Base-by-base conservation (phyloP, 1,139 yeast genomes). In the Zygoascus sp. region DNA sequence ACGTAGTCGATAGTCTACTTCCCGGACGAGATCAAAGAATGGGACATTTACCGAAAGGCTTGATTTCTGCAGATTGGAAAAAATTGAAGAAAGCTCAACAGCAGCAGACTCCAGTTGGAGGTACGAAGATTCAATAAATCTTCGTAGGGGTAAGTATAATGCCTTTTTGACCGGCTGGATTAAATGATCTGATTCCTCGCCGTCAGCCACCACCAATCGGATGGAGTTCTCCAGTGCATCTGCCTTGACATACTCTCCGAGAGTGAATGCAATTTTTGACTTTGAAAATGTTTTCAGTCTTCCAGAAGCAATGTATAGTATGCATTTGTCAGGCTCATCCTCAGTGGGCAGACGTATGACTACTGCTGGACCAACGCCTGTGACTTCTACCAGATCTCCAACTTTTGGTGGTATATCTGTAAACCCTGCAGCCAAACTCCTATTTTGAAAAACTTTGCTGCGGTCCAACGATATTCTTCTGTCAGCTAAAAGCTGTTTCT, bases 21-120 rank as follows among this genome's bases (percentile, higher is more conserved):
- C 47, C 37, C 49, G 46, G 28, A 53, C 59, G 3, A 58, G 51
- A 28, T 55, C 60, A 43, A 54, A 57, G 19, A 59, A 50, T 3
- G 63, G 54, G 9, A 59, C 45, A 35, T 55, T 58, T 1, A 52
- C 45, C 5, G 62, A 47, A 3, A 41, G 41, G 9, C 44, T 45
- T 4, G 47, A 34, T 5, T 46, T 47, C 19, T 49, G 52, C 9
- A 52, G 43, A 11, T 46, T 45, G 4, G 40, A 28, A 21, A 54
- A 45, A 13, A 53, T 40, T 7, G 44, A 16, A 10, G 38, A 30
- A 9, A 45, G 17, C 41, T 35, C 45, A 44, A 45, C 35, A 10
- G 42, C 40, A 21, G 39, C 44, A 17, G 40, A 15, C 11, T 45
- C 53, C 40, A 47, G 41, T 9, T 40, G 40, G 6, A 39, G 28